These are phyloP conservation scores for Lactifluus pinguis DNA, from an alignment of 768 basidiomycete genomes.

Conservation along the genomic window DNA sequence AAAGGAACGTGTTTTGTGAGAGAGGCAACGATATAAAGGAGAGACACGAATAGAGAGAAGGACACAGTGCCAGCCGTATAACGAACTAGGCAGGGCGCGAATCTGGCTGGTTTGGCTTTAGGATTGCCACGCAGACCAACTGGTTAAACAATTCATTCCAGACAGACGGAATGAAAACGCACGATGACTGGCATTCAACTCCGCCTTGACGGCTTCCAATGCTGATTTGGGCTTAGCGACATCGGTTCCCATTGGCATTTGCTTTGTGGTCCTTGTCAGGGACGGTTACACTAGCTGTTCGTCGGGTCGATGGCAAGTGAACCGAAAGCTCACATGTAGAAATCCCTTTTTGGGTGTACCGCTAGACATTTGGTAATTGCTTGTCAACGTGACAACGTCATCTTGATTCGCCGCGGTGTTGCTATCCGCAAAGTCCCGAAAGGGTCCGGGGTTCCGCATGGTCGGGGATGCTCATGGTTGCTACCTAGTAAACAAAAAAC, in stretches of 20 bases:
- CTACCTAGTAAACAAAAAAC: too few species aligned
- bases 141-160: not conserved
- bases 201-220: not conserved
- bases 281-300: too few species aligned
- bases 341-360: too few species aligned
- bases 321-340: too few species aligned
- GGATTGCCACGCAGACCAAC: not conserved
- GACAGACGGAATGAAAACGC: not conserved
- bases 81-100: not conserved
- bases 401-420: too few species aligned
- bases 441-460: too few species aligned
- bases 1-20: slow-evolving; percentile 19
- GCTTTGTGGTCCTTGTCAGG: not conserved
- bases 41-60: slow-evolving; percentile 21
- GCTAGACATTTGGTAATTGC: too few species aligned
- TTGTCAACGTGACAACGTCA: too few species aligned
- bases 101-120: not conserved
- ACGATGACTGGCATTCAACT: not conserved
- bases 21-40: slow-evolving; percentile 23
- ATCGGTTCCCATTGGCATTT: not conserved
- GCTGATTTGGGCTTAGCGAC: not conserved
- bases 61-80: slow-evolving; percentile 5
- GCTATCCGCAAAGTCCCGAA: too few species aligned
- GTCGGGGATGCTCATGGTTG: too few species aligned
- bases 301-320: too few species aligned